phyloP scores from a whole-genome alignment of 163 green algal genomes.

The Coccomyxa subellipsoidea region DNA sequence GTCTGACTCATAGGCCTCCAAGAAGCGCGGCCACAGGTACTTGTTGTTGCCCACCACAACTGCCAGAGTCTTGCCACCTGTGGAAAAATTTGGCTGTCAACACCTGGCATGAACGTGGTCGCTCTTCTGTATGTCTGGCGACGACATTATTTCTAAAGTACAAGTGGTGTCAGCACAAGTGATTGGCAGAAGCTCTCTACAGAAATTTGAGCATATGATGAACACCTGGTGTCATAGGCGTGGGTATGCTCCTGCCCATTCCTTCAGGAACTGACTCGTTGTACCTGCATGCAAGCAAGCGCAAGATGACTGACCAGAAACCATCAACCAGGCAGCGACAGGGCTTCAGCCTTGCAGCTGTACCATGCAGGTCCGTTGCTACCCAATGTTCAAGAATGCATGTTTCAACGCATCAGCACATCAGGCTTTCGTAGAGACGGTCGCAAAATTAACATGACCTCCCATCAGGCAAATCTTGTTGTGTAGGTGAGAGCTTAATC shows the following conservation, averaged over 20 bases:
- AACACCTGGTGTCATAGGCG: background rate
- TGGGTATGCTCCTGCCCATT: background rate
- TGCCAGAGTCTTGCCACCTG: slow-evolving; percentile 19
- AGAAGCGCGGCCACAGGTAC: slow-evolving; percentile 20
- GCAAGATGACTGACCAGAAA: no score
- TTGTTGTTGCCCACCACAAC: slow-evolving; percentile 29
- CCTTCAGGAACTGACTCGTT: background rate
- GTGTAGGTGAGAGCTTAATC: background rate
- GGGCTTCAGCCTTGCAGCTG: no score
- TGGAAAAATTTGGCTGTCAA: background rate
- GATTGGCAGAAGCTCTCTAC: background rate
- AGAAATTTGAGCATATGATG: background rate
- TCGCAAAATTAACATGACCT: no score
- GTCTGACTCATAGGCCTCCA: slow-evolving; percentile 12
- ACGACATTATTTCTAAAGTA: no score
- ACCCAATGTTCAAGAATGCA: no score
- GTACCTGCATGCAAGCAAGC: background rate
- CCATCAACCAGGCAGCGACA: no score
- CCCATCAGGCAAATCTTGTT: background rate
- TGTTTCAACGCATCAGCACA: no score
- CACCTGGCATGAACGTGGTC: no score
- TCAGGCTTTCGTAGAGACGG: no score
- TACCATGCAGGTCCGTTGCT: no score
- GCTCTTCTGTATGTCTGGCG: no score
- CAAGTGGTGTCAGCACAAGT: background rate